Conservation (phyloP, 768 basidiomycete species). For the Suillus placidus region DNA sequence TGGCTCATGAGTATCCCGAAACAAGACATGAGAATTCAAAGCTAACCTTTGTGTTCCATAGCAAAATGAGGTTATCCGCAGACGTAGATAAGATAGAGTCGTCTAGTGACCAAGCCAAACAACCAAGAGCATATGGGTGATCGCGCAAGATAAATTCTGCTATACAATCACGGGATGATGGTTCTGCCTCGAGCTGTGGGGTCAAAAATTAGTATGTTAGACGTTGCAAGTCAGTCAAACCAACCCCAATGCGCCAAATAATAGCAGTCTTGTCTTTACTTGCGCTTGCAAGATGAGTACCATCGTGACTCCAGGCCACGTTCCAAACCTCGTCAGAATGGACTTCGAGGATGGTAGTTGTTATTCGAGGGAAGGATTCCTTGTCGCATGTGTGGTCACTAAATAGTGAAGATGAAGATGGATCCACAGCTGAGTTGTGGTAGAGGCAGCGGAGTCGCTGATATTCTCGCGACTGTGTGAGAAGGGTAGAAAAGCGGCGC, state of each 20-base stretch:
- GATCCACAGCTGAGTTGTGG: conserved; percentile 70
- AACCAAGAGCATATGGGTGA: conserved; percentile 79
- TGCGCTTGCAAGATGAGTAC: conserved; percentile 80
- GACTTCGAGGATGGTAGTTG: conserved; percentile 81
- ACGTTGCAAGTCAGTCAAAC: conserved; percentile 31
- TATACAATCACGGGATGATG: conserved; percentile 60
- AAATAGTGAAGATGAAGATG: conserved; percentile 76
- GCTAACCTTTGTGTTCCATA: conserved; percentile 90
- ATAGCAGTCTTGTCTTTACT: conserved; percentile 87
- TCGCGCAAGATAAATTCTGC: conserved; percentile 65
- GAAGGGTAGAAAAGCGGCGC: conserved; percentile 79
- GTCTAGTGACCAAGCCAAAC: conserved; percentile 92
- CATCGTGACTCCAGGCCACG: conserved; percentile 93
- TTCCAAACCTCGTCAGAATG: conserved; percentile 97
- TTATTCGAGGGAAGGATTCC: conserved; percentile 80
- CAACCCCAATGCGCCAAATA: conserved; percentile 85
- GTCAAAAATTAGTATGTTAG: conserved; percentile 19
- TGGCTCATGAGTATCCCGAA: conserved; percentile 17
- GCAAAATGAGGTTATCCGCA: conserved; percentile 77
- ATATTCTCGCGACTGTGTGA: conserved; percentile 81
- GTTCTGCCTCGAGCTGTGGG: conserved; percentile 48
- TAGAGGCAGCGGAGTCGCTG: conserved; percentile 85
- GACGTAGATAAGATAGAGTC: conserved; percentile 83
- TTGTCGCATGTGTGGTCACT: conserved; percentile 84
- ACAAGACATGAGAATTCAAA: conserved; percentile 10